Base-by-base conservation (phyloP, 345 rosid species). In the Rhodamnia rubescens region DNA sequence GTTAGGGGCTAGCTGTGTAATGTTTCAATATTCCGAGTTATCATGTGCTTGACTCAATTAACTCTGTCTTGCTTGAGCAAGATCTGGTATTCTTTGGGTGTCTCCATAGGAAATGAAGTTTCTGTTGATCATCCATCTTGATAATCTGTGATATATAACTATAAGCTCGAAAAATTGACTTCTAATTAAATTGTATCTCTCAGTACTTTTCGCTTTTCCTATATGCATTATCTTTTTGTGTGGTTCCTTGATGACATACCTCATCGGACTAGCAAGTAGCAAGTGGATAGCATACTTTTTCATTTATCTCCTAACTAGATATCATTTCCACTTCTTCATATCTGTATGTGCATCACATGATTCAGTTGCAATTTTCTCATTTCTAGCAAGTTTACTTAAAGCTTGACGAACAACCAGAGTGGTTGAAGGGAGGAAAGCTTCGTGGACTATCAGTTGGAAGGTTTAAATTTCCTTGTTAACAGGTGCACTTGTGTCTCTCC, bases 401-500 rank as follows among this genome's bases (percentile, higher is more conserved):
- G 96, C 99, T 98, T 91, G 98, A 98, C 56, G 95, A 98, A 88
- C 99, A 98, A 85, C 99, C 99, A 51, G 98, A 93, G 87, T 98
- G 99, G 99, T 89, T 98, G 84, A 92, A 85, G 89, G 99, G 97
- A 87, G 99, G 99, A 89, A 96, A 92, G 86, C 98, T 98, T 87
- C 99, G 99, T 86, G 99, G 99, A 98, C 89, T 98, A 96, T 90
- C 99, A 98, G 87, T 94, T 98, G 55, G 98, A 98, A 90, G 99
- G 99, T 88, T 88, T 98, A 89, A 98, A 96, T 90, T 98, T 98
- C 89, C 98, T 98, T 85, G 99, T 98, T 54, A 98, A 98, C 87
- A 98, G 99, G 99, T 95, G 83, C 85, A 86, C 47, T 87, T 89
- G 84, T 89, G 87, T 86, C 42, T 58, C 75, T 85, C 42, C 57